Percentiles rank a stretch among this genome's conserved stretches.
Conservation (phyloP, 495 filamentous ascomycete genomes). For the Lasiosphaeris hirsuta region DNA sequence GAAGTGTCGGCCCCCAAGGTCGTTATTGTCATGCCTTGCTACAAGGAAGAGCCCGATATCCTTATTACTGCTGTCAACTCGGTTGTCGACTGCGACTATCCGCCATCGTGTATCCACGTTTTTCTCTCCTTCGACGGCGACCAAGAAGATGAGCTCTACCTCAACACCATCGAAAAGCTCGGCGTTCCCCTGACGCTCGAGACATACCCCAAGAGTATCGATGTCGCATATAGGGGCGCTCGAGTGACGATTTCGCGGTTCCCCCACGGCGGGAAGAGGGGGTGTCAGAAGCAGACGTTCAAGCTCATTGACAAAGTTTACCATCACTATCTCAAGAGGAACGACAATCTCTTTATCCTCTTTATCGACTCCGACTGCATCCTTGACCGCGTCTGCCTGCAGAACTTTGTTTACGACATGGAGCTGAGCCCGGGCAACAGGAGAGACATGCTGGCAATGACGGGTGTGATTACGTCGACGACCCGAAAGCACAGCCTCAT, state of each 20-base stretch:
- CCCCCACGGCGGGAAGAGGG: slow-evolving; percentile 86
- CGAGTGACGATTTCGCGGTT: slow-evolving; percentile 92
- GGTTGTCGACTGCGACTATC: slow-evolving; percentile 92
- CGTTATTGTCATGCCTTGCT: slow-evolving; percentile 96
- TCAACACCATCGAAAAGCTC: slow-evolving; percentile 82
- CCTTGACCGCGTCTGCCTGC: slow-evolving; percentile 84
- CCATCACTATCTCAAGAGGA: slow-evolving; percentile 77
- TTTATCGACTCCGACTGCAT: slow-evolving; percentile 99
- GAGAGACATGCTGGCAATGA: slow-evolving; percentile 96
- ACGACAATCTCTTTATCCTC: slow-evolving; percentile 91
- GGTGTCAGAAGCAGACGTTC: slow-evolving; percentile 93
- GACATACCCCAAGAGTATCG: slow-evolving; percentile 84
- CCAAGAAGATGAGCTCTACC: slow-evolving; percentile 81
- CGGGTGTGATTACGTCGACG: slow-evolving; percentile 93
- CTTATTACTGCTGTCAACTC: slow-evolving; percentile 87
- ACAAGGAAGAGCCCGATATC: slow-evolving; percentile 87
- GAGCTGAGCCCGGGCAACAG: slow-evolving; percentile 93
- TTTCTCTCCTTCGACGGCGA: slow-evolving; percentile 96
- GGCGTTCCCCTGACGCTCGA: slow-evolving; percentile 77
- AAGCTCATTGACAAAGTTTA: slow-evolving; percentile 94
- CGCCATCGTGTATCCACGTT: slow-evolving; percentile 87
- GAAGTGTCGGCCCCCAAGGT: slow-evolving; percentile 87
- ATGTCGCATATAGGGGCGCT: slow-evolving; percentile 76
- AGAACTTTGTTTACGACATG: slow-evolving; percentile 99
- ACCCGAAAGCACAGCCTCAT: slow-evolving; percentile 85